Evolutionary conservation across 306 rosid genomes (phyloP).

Genomic region (Echinosophora koreensis): DNA sequence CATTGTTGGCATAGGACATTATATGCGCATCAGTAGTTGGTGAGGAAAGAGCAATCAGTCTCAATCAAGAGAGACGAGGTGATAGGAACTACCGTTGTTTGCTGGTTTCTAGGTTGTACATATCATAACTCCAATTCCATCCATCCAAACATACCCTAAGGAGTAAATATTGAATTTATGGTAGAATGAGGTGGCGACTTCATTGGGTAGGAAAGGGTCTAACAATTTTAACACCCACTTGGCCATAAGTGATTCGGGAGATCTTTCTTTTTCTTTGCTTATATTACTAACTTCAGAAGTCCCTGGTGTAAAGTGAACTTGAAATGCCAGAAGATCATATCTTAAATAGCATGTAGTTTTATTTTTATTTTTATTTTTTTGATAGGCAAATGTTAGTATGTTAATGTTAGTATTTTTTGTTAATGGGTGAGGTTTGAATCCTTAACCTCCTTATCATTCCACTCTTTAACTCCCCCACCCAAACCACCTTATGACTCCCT

Average conservation of each 20-base stretch:
- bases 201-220: not conserved
- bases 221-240: not conserved
- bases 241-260: not conserved
- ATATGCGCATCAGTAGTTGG: not conserved
- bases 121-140: too few species aligned
- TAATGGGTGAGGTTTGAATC: too few species aligned
- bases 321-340: not conserved
- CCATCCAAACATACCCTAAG: too few species aligned
- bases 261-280: not conserved
- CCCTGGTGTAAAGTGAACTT: not conserved
- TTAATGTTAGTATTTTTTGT: too few species aligned
- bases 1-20: conserved; percentile 10
- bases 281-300: not conserved
- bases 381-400: too few species aligned
- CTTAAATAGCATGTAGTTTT: too few species aligned
- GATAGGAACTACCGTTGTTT: not conserved
- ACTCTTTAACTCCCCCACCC: too few species aligned
- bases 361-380: too few species aligned
- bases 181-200: not conserved
- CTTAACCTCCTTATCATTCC: too few species aligned
- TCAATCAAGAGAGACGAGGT: not conserved
- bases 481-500: too few species aligned
- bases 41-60: not conserved
- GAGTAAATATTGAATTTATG: not conserved
- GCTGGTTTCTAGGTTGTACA: not conserved